Evolutionary conservation across 1,284 basidiomycete genomes (phyloP), one percentile per base, ranked within the genome.

Genomic region (Cutaneotrichosporon mucoides): DNA sequence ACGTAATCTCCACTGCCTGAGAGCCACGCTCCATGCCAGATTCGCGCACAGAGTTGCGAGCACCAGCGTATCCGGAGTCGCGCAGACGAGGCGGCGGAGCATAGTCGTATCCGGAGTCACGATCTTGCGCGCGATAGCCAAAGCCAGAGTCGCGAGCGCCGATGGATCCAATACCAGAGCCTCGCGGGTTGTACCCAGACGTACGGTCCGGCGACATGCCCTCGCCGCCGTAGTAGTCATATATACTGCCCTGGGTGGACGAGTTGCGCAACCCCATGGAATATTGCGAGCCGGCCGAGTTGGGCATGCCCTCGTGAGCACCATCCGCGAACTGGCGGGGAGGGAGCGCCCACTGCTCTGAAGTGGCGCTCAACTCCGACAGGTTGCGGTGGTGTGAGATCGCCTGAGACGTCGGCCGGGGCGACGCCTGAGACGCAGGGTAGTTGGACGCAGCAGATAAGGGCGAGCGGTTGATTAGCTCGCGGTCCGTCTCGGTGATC

Each of bases 1-100:
- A 68, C 62, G 64, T 66, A 16, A 76, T 71, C 61, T 76, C 73
- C 8, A 76, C 65, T 4, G 68, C 73, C 49, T 73, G 72, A n/a
- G 57, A 55, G 11, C 42, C 61, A n/a, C 65, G 53, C 15, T 57
- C 47, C 34, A 48, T 36, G 13, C 46, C 33, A 36, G 46, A 36
- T 10, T 34, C 46, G 46, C 13, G 13, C 34, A 40, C 8, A 40
- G 24, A 24, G 24, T 24, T 24, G 24, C 24, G 24, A 24, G 24
- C 24, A 6, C 24, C 24, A 24, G 24, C 24, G 24, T 24, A 24
- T 48, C 46, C 33, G n/a, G 46, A 36, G 34, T 34, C 46, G 46
- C 13, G 13, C 34, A 40, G 12, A 40, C 38, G 38, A 9, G 38
- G 8, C 5, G 46, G 34, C 11, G 3, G 46, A 6, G 46, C 34